These are phyloP conservation scores for Pseudonectria buxi DNA, from an alignment of 2,329 filamentous ascomycete genomes.

Conservation along the genomic window DNA sequence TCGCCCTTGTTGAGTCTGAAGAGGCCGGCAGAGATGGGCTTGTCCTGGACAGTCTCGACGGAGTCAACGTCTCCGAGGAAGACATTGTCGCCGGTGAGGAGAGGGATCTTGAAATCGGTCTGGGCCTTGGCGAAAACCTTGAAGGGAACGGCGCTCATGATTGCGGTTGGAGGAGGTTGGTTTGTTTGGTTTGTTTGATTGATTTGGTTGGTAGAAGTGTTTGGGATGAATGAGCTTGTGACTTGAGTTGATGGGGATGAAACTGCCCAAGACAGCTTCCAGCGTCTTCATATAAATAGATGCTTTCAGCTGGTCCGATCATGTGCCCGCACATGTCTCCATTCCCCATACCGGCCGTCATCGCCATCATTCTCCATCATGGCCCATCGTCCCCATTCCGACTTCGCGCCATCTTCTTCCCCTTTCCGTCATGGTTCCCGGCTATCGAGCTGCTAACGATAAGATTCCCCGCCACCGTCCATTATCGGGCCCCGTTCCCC, in stretches of 20 bases:
- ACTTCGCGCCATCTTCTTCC: slow-evolving; percentile 1
- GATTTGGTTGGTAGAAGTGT: too few relatives aligned
- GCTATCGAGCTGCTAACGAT: neutral
- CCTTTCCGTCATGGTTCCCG: slow-evolving; percentile 7
- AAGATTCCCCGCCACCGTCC: neutral
- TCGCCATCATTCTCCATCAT: slow-evolving; percentile 2
- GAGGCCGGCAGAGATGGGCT: slow-evolving; percentile 57
- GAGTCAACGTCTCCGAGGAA: slow-evolving; percentile 58
- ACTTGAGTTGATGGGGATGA: too few relatives aligned
- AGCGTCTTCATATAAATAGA: too few relatives aligned
- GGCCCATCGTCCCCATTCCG: too few relatives aligned
- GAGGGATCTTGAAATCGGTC: slow-evolving; percentile 53
- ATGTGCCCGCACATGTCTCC: too few relatives aligned
- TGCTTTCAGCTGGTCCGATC: too few relatives aligned
- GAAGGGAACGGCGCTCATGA: slow-evolving; percentile 41
- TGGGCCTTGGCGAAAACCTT: slow-evolving; percentile 45
- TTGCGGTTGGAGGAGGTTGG: slow-evolving; percentile 3
- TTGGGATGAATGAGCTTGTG: too few relatives aligned
- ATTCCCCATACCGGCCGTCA: neutral
- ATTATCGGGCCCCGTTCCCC: neutral
- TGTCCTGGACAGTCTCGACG: slow-evolving; percentile 47
- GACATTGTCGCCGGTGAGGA: slow-evolving; percentile 62
- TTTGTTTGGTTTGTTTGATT: neutral
- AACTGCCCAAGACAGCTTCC: too few relatives aligned
- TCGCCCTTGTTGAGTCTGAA: slow-evolving; percentile 63